These are phyloP conservation scores for Phaseolus lunatus DNA, from an alignment of 306 rosid genomes.

Conservation along the genomic window DNA sequence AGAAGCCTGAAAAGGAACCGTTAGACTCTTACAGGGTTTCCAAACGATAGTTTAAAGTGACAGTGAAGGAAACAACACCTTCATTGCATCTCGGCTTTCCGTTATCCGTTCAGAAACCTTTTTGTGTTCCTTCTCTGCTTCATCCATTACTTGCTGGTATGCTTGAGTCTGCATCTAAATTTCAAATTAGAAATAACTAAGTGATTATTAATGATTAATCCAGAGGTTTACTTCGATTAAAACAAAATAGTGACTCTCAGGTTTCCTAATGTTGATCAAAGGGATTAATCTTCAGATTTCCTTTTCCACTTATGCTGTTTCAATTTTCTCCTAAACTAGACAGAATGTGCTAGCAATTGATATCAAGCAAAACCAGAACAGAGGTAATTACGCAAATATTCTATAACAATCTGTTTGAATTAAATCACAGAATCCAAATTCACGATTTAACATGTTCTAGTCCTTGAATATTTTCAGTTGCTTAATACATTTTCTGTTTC, in stretches of 20 bases:
- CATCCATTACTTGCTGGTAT: constrained; percentile 73
- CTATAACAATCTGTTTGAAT: background rate
- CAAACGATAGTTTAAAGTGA: constrained; percentile 12
- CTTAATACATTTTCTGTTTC: background rate
- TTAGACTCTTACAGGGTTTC: background rate
- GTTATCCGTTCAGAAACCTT: constrained; percentile 67
- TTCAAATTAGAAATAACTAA: constrained; percentile 28
- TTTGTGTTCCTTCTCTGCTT: constrained; percentile 77
- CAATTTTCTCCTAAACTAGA: constrained; percentile 22
- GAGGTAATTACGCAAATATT: constrained; percentile 5
- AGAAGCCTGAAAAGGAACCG: constrained; percentile 64
- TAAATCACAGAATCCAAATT: constrained; percentile 11
- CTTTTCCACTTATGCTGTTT: constrained; percentile 5
- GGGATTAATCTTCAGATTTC: constrained; percentile 9
- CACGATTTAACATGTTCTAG: background rate
- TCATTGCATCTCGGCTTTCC: constrained; percentile 78
- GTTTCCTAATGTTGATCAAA: background rate
- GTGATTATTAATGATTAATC: constrained; percentile 3
- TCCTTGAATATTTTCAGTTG: constrained; percentile 1
- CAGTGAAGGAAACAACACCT: constrained; percentile 54
- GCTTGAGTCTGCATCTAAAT: constrained; percentile 79
- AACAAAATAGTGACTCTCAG: background rate
- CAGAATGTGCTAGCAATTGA: background rate
- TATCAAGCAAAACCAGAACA: background rate
- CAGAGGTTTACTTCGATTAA: background rate